These are phyloP conservation scores for Kuraishia piskuri DNA, from an alignment of 805 yeast species.

Conservation along the genomic window DNA sequence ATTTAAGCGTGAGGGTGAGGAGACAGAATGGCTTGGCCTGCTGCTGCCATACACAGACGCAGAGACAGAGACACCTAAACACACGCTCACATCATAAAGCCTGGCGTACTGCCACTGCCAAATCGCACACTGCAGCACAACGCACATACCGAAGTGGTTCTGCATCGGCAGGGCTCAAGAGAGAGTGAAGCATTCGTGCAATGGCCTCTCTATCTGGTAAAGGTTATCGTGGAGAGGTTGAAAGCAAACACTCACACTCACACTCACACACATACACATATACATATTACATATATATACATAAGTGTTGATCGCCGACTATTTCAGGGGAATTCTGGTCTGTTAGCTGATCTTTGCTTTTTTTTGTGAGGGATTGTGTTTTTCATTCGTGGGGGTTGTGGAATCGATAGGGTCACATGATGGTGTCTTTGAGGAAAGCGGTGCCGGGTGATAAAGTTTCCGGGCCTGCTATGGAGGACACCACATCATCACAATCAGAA, in stretches of 20 bases:
- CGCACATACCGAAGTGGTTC: neutral
- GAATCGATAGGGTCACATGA: neutral
- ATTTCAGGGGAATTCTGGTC: neutral
- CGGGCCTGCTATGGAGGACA: neutral
- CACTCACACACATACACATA: too few species aligned
- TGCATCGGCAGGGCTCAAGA: neutral
- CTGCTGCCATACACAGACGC: neutral
- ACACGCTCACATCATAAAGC: neutral
- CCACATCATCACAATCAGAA: neutral
- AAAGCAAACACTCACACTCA: too few species aligned
- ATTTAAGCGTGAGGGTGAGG: neutral
- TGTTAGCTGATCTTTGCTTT: neutral
- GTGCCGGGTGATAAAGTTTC: neutral
- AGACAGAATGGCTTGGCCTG: neutral
- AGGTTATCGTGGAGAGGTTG: too few species aligned
- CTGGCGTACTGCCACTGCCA: neutral
- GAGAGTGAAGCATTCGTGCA: neutral
- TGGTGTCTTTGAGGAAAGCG: neutral
- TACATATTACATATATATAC: too few species aligned
- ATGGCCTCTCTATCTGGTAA: neutral
- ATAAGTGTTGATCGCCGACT: neutral
- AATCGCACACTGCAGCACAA: neutral
- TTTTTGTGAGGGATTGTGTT: neutral
- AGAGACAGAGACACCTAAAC: neutral
- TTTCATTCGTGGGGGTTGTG: neutral